These are phyloP conservation scores for Vitellaria paradoxa DNA, from an alignment of 179 eudicot species.

Conservation along the genomic window DNA sequence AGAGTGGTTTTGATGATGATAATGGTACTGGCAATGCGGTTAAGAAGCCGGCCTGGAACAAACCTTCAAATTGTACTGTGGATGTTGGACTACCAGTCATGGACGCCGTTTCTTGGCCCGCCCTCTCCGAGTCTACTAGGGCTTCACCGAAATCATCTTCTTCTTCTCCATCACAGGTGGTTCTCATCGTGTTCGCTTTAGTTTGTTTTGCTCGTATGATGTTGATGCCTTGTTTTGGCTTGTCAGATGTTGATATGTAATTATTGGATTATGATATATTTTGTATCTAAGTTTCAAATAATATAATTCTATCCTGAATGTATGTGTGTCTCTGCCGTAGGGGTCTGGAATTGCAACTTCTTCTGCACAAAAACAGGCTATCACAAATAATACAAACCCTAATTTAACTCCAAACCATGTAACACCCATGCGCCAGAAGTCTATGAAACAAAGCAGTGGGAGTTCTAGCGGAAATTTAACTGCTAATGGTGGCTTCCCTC, in stretches of 20 bases:
- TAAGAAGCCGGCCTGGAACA: conserved; percentile 74
- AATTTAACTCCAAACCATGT: conserved; percentile 45
- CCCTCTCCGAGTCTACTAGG: conserved; percentile 72
- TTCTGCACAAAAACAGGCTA: conserved; percentile 44
- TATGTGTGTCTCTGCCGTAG: conserved; percentile 26
- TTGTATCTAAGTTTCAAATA: no score
- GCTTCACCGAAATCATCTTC: conserved; percentile 45
- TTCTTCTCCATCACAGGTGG: conserved; percentile 45
- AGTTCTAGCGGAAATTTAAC: conserved; percentile 19
- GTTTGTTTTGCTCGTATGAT: background rate
- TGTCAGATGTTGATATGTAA: background rate
- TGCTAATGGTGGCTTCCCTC: conserved; percentile 36
- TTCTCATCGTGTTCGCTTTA: background rate
- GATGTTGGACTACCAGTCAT: conserved; percentile 53
- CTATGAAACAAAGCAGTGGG: conserved; percentile 63
- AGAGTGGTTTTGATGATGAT: conserved; percentile 25
- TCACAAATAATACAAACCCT: conserved; percentile 34
- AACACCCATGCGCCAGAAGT: conserved; percentile 55
- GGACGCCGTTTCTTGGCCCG: conserved; percentile 79
- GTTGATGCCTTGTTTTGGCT: background rate
- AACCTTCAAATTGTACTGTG: conserved; percentile 42
- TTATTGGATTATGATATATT: background rate
- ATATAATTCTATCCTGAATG: no score
- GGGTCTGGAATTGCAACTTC: conserved; percentile 35
- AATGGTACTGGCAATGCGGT: conserved; percentile 29